Conservation (phyloP, 441 rosid genomes). For the Macaranga tanarius region DNA sequence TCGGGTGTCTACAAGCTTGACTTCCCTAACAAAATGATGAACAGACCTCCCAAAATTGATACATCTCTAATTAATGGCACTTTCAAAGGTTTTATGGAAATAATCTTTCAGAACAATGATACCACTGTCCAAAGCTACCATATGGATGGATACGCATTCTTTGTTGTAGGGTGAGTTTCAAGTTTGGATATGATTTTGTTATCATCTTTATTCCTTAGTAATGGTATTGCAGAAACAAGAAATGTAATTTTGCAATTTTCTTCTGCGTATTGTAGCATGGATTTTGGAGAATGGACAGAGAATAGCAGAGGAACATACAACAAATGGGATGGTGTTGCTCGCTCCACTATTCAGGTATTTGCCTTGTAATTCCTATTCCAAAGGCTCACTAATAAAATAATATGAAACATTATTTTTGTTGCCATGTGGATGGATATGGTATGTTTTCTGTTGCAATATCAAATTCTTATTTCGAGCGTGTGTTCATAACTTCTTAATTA, state of each 20-base stretch:
- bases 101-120: constrained; percentile 82
- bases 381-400: background rate
- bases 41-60: constrained; percentile 64
- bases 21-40: constrained; percentile 69
- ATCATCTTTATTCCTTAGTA: constrained; percentile 15
- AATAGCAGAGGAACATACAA: constrained; percentile 78
- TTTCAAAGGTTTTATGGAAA: constrained; percentile 77
- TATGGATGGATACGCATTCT: constrained; percentile 91
- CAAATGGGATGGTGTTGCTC: constrained; percentile 88
- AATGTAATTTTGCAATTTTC: constrained; percentile 18
- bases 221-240: background rate
- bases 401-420: background rate
- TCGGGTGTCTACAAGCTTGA: constrained; percentile 81
- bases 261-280: constrained; percentile 53
- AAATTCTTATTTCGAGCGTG: background rate
- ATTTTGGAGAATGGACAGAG: constrained; percentile 86
- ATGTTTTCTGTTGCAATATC: background rate
- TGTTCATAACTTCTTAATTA: no score
- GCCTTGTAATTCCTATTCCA: constrained; percentile 4
- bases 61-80: constrained; percentile 81
- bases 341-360: constrained; percentile 71
- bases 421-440: background rate
- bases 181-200: constrained; percentile 14
- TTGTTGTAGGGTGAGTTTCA: constrained; percentile 76
- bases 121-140: constrained; percentile 72